phyloP scores from a whole-genome alignment of 2,329 filamentous ascomycete species.

The Claviceps sp. region DNA sequence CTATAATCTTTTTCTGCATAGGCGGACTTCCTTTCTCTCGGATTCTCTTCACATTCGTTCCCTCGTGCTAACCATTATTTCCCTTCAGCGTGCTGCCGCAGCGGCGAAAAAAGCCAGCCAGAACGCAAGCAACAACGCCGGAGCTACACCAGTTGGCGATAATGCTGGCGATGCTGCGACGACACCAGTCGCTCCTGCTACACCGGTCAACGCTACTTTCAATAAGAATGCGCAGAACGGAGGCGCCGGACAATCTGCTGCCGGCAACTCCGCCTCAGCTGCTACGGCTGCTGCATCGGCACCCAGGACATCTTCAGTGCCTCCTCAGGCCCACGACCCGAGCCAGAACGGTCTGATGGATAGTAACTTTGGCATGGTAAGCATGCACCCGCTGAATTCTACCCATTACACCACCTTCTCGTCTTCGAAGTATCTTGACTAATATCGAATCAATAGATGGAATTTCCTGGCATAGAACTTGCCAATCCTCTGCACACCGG shows the following conservation, averaged over 20 bases:
- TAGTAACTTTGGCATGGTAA: constrained; percentile 32
- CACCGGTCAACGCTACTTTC: constrained; percentile 42
- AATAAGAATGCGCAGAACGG: constrained; percentile 18
- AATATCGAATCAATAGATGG: constrained; percentile 18
- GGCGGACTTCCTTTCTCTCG: too few species aligned
- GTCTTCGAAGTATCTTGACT: constrained; percentile 2
- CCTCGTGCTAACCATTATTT: not conserved
- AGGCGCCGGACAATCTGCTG: constrained; percentile 12
- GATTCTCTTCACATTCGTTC: not conserved
- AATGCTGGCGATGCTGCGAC: constrained; percentile 42
- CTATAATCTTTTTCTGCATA: too few species aligned
- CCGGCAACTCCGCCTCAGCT: constrained; percentile 1
- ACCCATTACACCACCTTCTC: not conserved
- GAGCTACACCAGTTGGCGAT: constrained; percentile 46
- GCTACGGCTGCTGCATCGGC: constrained; percentile 15
- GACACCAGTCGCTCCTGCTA: constrained; percentile 51
- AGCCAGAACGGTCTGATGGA: constrained; percentile 37
- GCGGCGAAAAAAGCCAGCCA: constrained; percentile 49
- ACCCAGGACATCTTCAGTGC: constrained; percentile 18
- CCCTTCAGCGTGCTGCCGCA: constrained; percentile 32
- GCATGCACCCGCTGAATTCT: constrained; percentile 7
- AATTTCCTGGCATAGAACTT: constrained; percentile 39
- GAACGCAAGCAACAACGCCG: constrained; percentile 27
- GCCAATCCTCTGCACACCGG: constrained; percentile 38
- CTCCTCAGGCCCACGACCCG: constrained; percentile 30